Percentiles rank a stretch among this genome's conserved stretches.
These are phyloP conservation scores for Calocera cornea DNA, from an alignment of 768 basidiomycete species.

Conservation along the genomic window DNA sequence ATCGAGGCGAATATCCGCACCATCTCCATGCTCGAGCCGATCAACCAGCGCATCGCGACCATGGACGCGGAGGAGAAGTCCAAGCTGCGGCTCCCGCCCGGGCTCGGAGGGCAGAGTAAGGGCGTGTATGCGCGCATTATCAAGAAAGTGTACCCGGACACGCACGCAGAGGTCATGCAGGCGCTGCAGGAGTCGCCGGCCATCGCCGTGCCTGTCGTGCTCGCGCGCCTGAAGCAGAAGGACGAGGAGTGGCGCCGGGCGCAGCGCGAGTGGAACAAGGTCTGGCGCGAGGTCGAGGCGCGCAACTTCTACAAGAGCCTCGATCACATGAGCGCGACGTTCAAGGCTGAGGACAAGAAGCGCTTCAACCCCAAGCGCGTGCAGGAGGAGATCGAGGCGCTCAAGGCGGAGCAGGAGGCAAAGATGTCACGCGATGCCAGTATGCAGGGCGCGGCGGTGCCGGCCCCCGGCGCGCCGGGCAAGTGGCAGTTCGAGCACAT, in stretches of 20 bases:
- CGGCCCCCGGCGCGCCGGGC: slow-evolving; percentile 30
- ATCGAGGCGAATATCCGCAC: slow-evolving; percentile 83
- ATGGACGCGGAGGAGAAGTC: slow-evolving; percentile 82
- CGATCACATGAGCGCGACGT: slow-evolving; percentile 87
- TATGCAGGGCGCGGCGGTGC: not conserved
- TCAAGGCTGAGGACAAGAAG: slow-evolving; percentile 95
- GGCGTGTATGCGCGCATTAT: slow-evolving; percentile 82
- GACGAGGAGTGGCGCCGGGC: slow-evolving; percentile 95
- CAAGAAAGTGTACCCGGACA: slow-evolving; percentile 82
- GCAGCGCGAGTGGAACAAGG: slow-evolving; percentile 89
- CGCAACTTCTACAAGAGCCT: slow-evolving; percentile 98
- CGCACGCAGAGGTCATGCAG: slow-evolving; percentile 58
- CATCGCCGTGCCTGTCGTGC: slow-evolving; percentile 82
- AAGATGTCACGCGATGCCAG: slow-evolving; percentile 36
- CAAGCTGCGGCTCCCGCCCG: slow-evolving; percentile 64
- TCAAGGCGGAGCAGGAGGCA: slow-evolving; percentile 50
- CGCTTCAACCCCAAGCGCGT: slow-evolving; percentile 73
- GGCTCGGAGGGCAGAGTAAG: slow-evolving; percentile 80
- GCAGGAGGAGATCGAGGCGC: slow-evolving; percentile 60
- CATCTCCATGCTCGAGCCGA: slow-evolving; percentile 80
- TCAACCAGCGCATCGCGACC: slow-evolving; percentile 66
- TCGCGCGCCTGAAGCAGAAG: slow-evolving; percentile 76
- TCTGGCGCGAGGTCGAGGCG: slow-evolving; percentile 92
- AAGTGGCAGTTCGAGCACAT: slow-evolving; percentile 66
- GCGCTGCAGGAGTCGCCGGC: slow-evolving; percentile 86